These are phyloP conservation scores for Kluyveromyces wickerhamii DNA, from an alignment of 805 yeast genomes.

Conservation along the genomic window DNA sequence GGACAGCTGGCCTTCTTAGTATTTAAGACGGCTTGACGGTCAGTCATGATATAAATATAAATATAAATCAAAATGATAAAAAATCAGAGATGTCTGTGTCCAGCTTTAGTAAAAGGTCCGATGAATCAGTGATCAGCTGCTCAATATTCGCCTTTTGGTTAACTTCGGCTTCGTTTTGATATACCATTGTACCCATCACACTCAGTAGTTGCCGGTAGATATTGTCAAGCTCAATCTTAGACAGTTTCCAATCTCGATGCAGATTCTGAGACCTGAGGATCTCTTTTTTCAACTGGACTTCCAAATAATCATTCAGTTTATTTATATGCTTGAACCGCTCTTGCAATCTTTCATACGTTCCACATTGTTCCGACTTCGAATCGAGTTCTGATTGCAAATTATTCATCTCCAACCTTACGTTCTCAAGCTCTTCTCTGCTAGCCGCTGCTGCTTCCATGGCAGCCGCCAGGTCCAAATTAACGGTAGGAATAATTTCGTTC, in stretches of 20 bases:
- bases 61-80: no score
- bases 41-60: neutral
- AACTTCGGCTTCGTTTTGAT: no score
- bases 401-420: neutral
- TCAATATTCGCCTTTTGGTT: no score
- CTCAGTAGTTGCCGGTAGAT: neutral
- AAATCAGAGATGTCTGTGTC: neutral
- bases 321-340: neutral
- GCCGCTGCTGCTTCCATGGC: constrained; percentile 1
- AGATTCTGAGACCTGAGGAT: neutral
- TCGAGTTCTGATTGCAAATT: constrained; percentile 1
- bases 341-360: neutral
- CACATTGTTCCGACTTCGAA: constrained; percentile 1
- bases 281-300: constrained; percentile 1
- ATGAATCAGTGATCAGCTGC: neutral
- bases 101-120: neutral
- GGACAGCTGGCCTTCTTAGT: constrained; percentile 60
- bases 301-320: constrained; percentile 3
- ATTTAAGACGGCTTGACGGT: constrained; percentile 56
- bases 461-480: neutral
- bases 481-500: constrained; percentile 32
- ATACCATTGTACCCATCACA: constrained; percentile 1
- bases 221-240: constrained; percentile 1
- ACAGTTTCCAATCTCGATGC: neutral
- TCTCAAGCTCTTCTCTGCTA: constrained; percentile 1